Base-by-base conservation (phyloP, 148 eudicot species). In the Arbutus unedo region DNA sequence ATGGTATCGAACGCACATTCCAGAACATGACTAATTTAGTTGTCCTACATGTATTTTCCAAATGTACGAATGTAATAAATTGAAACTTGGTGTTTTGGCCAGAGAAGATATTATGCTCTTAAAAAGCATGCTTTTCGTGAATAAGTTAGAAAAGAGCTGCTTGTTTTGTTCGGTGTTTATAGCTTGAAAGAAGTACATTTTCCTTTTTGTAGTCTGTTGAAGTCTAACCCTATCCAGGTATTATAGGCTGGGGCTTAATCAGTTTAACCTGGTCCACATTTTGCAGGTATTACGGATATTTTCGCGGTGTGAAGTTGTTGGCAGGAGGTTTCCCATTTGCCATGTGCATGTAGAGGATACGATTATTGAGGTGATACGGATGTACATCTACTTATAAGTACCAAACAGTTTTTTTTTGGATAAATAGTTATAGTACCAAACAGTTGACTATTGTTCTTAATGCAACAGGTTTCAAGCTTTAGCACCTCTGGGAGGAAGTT, bases 311-410 rank as follows among this genome's bases (percentile, higher is more conserved):
- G 84, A 83, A 79, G 90, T 91, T 23, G 83, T 93, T 83, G 97
- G 97, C 64, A 90, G 83, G 84, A 86, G 97, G 76, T 93, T 93
- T 87, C 97, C 97, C 21, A 93, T 93, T 55, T 93, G 95, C 84
- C 97, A 93, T 81, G 97, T 93, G 71, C 91, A 87, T 82, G 84
- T 92, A 67, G 90, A 85, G 41, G 89, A 87, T 70, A 62, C 73
- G 66, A 64, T 88, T 84, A 82, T 93, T 77, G 95, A 93, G 95
- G 97, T 55, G 48, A 74, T 68, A 66, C 38, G 8, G 31, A 23
- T 62, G 41, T 62, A 38, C 71, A 25, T 23, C 10, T 66, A 43
- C 43, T 25, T 66, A 3, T 31, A 31, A 21, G 15, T 66, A 66
- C 43, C 68, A 23, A 25, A 43, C 44, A 11, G 71, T 31, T 25